Evolutionary conservation across 495 filamentous ascomycete genomes (phyloP), one percentile per base, ranked within the genome.

Genomic region (Penicillium atrosanguineum): DNA sequence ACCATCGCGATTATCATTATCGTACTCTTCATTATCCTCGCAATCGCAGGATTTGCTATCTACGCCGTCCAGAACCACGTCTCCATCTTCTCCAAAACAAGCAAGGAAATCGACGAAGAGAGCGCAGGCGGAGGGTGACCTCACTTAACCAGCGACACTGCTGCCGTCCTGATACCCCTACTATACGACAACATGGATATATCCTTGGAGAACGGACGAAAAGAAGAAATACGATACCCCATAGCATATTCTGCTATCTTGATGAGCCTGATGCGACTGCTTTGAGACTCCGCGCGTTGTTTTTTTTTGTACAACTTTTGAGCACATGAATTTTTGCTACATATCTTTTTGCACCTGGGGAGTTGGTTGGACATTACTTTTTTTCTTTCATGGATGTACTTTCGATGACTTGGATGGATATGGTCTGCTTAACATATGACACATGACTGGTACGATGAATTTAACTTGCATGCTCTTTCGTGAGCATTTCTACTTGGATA

Each of bases 1-100:
- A 80, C 85, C 65, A 88, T 91, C 70, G 88, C 87, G 29, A 80
- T 91, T 68, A 91, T 91, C 71, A 85, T 91, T 70, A 89, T 91
- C 71, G 60, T 90, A 38, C 80, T 91, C 55, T 90, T 90, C 71
- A 68, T 90, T 67, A 66, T 90, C 42, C 81, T 91, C 23, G 85
- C 84, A 39, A 70, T 83, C 53, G 84, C 86, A 55, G 86, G 80
- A 38, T 87, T 86, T 63, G 80, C 78, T 49, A 89, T 90, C 73
- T 90, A 84, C 65, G 69, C 73, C 19, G 61, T 75, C 20, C 71
- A 77, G 41, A 73, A 77, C 61, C 73, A 68, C 19, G 60, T 78
- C 46, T 64, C 64, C 0, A 69, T 77, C 55, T 76, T 75, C 55
- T 63, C 66, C 6, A 56, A 57, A 5, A 56, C 56, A 52, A 63